Conservation (phyloP, 176 grass and related monocot genomes). For the Triticum timopheevii region DNA sequence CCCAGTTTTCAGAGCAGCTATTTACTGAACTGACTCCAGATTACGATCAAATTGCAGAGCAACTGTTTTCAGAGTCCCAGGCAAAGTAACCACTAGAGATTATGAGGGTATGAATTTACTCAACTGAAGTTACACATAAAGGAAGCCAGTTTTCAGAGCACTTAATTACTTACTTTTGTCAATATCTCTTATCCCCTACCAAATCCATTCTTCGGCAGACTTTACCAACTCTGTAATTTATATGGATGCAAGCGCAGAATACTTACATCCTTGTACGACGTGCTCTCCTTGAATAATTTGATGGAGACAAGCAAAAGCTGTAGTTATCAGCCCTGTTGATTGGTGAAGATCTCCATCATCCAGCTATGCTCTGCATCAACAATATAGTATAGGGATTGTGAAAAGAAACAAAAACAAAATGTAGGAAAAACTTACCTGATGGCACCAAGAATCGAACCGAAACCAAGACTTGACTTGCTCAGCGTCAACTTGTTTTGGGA, state of each 20-base stretch:
- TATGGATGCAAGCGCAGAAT: constrained; percentile 13
- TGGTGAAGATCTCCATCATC: neutral
- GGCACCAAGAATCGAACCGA: no score
- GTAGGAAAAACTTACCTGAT: no score
- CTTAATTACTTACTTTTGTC: neutral
- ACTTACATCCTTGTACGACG: constrained; percentile 47
- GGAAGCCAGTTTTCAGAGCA: neutral
- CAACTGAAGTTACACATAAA: neutral
- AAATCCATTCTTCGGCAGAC: neutral
- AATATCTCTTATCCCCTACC: neutral
- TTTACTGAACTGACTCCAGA: no score
- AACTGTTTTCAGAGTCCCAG: no score
- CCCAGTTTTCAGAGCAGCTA: no score
- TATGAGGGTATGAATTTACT: neutral
- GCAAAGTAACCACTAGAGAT: neutral
- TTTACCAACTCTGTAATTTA: neutral
- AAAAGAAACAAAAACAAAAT: neutral
- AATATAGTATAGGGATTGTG: neutral
- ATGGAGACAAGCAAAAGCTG: constrained; percentile 31
- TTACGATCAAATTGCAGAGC: no score
- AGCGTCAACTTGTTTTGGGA: no score
- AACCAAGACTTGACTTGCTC: no score
- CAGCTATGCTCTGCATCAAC: neutral
- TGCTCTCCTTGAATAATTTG: constrained; percentile 37
- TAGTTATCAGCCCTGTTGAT: neutral